These are phyloP conservation scores for Durusdinium trenchii DNA, from an alignment of 73 alveolate species.

Conservation along the genomic window DNA sequence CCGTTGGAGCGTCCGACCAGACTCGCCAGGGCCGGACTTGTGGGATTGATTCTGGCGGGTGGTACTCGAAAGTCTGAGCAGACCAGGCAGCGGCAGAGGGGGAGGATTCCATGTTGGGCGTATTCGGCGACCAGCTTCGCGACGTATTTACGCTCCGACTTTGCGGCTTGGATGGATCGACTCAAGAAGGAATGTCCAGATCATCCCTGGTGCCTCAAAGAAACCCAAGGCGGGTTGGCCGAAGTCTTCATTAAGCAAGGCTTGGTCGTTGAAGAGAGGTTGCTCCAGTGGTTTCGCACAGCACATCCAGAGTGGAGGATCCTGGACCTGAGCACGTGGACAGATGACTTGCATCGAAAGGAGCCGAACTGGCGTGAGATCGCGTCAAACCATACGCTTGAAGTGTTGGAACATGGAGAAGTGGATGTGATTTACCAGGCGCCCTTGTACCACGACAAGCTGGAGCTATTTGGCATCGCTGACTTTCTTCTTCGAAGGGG, in stretches of 20 bases:
- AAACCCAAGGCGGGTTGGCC: too few species aligned
- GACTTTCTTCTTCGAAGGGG: slow-evolving; percentile 17
- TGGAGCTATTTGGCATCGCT: slow-evolving; percentile 40
- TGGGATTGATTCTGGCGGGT: too few species aligned
- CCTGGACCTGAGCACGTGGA: neutral
- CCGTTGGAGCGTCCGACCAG: too few species aligned
- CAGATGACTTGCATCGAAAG: neutral
- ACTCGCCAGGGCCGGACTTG: too few species aligned
- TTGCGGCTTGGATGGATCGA: slow-evolving; percentile 43
- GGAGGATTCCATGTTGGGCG: neutral
- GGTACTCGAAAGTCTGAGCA: too few species aligned
- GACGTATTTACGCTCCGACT: slow-evolving; percentile 7
- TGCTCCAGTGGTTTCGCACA: slow-evolving; percentile 2
- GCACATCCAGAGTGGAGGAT: slow-evolving; percentile 28
- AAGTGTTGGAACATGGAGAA: neutral
- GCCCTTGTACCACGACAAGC: slow-evolving; percentile 4
- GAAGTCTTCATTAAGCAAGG: neutral
- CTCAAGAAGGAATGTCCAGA: slow-evolving; percentile 14
- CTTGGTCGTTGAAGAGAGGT: neutral
- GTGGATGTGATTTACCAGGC: slow-evolving; percentile 49
- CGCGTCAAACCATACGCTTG: neutral
- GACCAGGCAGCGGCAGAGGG: neutral
- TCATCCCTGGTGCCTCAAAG: slow-evolving; percentile 11
- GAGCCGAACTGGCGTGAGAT: neutral
- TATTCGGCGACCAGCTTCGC: slow-evolving; percentile 46